Base-by-base conservation (phyloP, 169 alveolate species). In the Eimeria necatrix region DNA sequence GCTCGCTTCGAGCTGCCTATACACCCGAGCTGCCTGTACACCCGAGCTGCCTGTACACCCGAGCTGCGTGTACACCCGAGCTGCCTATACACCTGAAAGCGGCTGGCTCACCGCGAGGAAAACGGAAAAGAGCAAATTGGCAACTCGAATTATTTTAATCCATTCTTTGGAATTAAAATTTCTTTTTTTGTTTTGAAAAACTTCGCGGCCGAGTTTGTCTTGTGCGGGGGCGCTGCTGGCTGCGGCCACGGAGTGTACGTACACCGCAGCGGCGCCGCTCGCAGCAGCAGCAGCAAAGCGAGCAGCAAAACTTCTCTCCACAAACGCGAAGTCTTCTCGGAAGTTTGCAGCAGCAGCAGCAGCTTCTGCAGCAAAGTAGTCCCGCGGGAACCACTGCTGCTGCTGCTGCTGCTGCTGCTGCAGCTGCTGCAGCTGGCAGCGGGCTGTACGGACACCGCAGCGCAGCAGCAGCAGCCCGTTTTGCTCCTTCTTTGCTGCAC, bases 221-320 rank as follows among this genome's bases (percentile, higher is more conserved):
- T 4, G 14, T 0, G 68, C 24, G 9, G 32, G 9, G 6, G 20
- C 16, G 4, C 9, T 14, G 14, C 4, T 49, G 10, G 0, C 14
- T 0, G 6, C 12, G 8, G 46, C 64, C 22, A 76, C 22, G 64
- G 87, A 76, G 24, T 76, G 56, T 3, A 49, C 12, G 32, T 76
- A 76, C 56, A 76, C 87, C 61, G 64, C 87, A 76, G 87, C 87
- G 16, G 87, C 87, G 32, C 87, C 87, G 59, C 46, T 76, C 1
- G 48, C 48, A 20, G 60, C 87, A 18, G 32, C 32, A 4, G 64
- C 6, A 12, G 48, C 87, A 49, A 76, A 76, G 5, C 48, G 32
- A 8, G 48, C 4, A 7, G 87, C 14, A 4, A 20, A 59, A 8
- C 24, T 4, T 6, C 0, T 20, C n/a, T 49, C 20, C 4, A 46